phyloP scores from a whole-genome alignment of 2,329 filamentous ascomycete species.

The Arthrobotrys musiformis region DNA sequence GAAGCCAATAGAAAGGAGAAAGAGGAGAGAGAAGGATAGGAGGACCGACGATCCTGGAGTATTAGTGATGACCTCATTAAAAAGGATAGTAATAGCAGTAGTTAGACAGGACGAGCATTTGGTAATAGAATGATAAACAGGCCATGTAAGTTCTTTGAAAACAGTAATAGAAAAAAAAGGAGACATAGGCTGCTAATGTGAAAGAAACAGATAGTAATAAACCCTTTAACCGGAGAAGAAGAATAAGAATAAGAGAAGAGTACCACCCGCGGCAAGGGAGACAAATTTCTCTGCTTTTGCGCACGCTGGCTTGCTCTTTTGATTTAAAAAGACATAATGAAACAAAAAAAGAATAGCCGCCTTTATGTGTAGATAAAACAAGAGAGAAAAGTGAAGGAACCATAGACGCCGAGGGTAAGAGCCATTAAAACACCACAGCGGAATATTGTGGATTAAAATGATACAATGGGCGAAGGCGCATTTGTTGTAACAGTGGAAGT shows the following conservation, averaged over 20 bases:
- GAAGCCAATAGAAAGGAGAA: background rate
- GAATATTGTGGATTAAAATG: constrained; percentile 37
- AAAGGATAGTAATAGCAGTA: background rate
- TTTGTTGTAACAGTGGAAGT: constrained; percentile 1
- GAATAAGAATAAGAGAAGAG: background rate
- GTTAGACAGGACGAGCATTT: background rate
- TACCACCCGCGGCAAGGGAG: background rate
- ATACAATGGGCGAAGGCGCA: constrained; percentile 16
- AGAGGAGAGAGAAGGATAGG: background rate
- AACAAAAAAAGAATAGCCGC: constrained; percentile 47
- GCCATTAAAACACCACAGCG: constrained; percentile 7
- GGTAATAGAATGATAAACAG: constrained; percentile 2
- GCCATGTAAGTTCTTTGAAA: too few species aligned
- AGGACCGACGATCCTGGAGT: background rate
- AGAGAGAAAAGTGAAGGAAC: constrained; percentile 21
- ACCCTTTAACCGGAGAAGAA: background rate
- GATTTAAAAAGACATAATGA: constrained; percentile 19
- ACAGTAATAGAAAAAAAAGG: background rate
- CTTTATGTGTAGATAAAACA: constrained; percentile 9
- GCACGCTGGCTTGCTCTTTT: background rate
- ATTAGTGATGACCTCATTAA: constrained; percentile 21
- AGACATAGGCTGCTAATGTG: background rate
- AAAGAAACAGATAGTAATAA: background rate
- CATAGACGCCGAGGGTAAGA: constrained; percentile 35
- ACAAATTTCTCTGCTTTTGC: constrained; percentile 15